Percentiles rank a stretch among this genome's conserved stretches.
phyloP scores from a whole-genome alignment of 306 rosid species.

The Erythrophleum fordii region DNA sequence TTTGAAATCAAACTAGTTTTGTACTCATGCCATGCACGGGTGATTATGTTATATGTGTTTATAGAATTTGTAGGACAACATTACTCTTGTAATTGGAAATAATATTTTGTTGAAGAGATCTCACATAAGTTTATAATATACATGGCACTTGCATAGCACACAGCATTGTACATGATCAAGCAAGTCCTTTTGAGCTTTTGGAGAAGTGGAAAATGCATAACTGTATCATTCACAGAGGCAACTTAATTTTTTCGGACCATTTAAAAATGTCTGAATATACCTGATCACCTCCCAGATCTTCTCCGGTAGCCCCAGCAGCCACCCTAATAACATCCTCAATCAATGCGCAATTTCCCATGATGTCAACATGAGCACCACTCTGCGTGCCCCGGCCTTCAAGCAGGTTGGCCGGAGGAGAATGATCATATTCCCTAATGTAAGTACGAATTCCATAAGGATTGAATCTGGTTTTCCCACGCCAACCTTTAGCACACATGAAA shows the following conservation, averaged over 20 bases:
- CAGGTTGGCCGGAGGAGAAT: slow-evolving; percentile 77
- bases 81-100: not conserved
- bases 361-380: slow-evolving; percentile 91
- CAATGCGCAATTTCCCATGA: slow-evolving; percentile 87
- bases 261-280: slow-evolving; percentile 71
- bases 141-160: not conserved
- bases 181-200: not conserved
- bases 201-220: not conserved
- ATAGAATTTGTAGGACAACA: not conserved
- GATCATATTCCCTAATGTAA: slow-evolving; percentile 67
- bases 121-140: not conserved
- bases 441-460: slow-evolving; percentile 74
- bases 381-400: slow-evolving; percentile 86
- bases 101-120: not conserved
- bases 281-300: slow-evolving; percentile 78
- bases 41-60: not conserved
- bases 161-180: not conserved
- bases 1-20: not conserved
- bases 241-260: slow-evolving; percentile 72
- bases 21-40: no score
- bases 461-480: slow-evolving; percentile 84
- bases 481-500: slow-evolving; percentile 85
- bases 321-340: slow-evolving; percentile 78
- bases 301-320: slow-evolving; percentile 80
- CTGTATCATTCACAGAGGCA: slow-evolving; percentile 39